phyloP scores from a whole-genome alignment of 192 early-diverging fungal species.

The Pilaira anomala region DNA sequence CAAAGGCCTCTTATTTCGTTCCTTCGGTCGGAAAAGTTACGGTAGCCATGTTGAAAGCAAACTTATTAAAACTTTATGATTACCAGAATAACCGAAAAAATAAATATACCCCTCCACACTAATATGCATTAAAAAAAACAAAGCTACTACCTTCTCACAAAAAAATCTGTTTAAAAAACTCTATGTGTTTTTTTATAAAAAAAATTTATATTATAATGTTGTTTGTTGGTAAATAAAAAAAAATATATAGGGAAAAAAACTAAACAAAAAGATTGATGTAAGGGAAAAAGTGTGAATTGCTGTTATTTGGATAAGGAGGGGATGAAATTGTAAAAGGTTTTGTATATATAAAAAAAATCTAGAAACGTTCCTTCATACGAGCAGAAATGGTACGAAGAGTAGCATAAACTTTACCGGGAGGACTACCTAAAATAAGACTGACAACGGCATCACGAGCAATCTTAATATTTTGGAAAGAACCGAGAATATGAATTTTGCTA shows the following conservation, averaged over 20 bases:
- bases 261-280: background rate
- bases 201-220: background rate
- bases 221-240: slow-evolving; percentile 10
- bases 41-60: slow-evolving; percentile 97
- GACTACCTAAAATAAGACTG: slow-evolving; percentile 86
- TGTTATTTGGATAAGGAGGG: background rate
- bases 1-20: slow-evolving; percentile 91
- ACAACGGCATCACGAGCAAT: slow-evolving; percentile 93
- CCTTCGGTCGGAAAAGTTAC: slow-evolving; percentile 97
- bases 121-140: too few species aligned
- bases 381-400: slow-evolving; percentile 82
- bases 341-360: slow-evolving; percentile 11
- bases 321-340: background rate
- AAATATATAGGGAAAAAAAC: slow-evolving; percentile 5
- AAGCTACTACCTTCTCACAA: too few species aligned
- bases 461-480: slow-evolving; percentile 95
- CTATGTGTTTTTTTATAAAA: too few species aligned
- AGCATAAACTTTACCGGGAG: slow-evolving; percentile 95
- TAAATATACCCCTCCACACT: too few species aligned
- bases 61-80: slow-evolving; percentile 83
- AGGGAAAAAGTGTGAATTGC: background rate
- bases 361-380: slow-evolving; percentile 95
- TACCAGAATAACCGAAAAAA: slow-evolving; percentile 45
- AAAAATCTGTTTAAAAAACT: too few species aligned
- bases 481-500: slow-evolving; percentile 92